Percentiles rank a stretch among this genome's conserved stretches.
phyloP scores from a whole-genome alignment of 108 stramenopile genomes.

The Fistulifera solaris region DNA sequence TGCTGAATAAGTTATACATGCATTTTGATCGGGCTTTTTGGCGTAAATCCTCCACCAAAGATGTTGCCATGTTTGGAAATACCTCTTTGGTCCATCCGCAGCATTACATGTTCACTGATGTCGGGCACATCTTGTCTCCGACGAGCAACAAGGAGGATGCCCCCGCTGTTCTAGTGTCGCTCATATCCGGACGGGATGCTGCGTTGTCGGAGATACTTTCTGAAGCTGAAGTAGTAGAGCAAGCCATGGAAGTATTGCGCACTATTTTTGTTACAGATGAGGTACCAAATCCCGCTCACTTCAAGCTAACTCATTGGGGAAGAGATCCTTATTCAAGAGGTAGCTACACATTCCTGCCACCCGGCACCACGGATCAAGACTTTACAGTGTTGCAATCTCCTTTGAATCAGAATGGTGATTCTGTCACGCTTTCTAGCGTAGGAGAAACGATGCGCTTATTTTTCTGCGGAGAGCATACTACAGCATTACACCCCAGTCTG shows the following conservation, averaged over 20 bases:
- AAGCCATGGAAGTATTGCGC: slow-evolving; percentile 31
- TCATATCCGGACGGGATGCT: slow-evolving; percentile 49
- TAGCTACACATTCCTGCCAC: slow-evolving; percentile 45
- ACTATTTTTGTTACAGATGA: slow-evolving; percentile 21
- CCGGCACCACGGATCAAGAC: slow-evolving; percentile 52
- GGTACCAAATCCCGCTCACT: slow-evolving; percentile 30
- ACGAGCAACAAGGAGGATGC: slow-evolving; percentile 9
- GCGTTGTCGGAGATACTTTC: slow-evolving; percentile 29
- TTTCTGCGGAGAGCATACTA: slow-evolving; percentile 82
- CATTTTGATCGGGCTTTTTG: slow-evolving; percentile 40
- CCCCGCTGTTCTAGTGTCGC: slow-evolving; percentile 43
- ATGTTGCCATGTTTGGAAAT: slow-evolving; percentile 41
- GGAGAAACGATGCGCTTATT: slow-evolving; percentile 49
- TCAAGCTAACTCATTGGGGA: slow-evolving; percentile 41
- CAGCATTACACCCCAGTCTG: slow-evolving; percentile 61
- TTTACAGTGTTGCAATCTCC: slow-evolving; percentile 45
- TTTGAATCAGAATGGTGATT: slow-evolving; percentile 44
- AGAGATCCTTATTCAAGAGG: slow-evolving; percentile 42
- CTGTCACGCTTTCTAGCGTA: slow-evolving; percentile 25
- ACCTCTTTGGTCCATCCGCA: slow-evolving; percentile 40
- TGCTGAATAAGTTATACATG: slow-evolving; percentile 60
- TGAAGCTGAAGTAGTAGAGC: slow-evolving; percentile 24
- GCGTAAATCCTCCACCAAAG: slow-evolving; percentile 16
- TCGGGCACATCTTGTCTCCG: slow-evolving; percentile 21
- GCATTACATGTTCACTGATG: slow-evolving; percentile 62